Evolutionary conservation across 2,329 filamentous ascomycete genomes (phyloP), one percentile per base, ranked within the genome.

Genomic region (Talaromyces sp.): DNA sequence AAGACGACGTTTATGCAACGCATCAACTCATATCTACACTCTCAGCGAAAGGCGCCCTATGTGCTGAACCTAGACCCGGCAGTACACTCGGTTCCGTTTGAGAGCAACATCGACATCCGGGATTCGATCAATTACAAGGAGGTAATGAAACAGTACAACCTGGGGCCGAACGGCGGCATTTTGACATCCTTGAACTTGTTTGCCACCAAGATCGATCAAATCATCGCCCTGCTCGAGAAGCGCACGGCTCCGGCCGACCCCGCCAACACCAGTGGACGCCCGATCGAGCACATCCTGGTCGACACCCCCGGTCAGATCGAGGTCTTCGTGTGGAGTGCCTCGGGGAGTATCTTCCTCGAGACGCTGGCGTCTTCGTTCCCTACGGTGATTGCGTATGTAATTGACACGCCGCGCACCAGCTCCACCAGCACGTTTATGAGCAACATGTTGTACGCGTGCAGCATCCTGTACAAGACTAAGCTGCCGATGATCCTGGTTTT

Each of bases 1-100:
- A 99, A 99, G 82, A 99, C 95, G n/a, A 99, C 96, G 0, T 99
- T 99, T 73, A 98, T 99, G 93, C 93, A 98, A 75, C 88, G 95
- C 71, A 95, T 99, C 71, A 97, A 97, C 75, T 89, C 93, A 0
- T 85, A 99, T 73, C 87, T 99, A 3, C 93, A 98, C 73, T 84
- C 84, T 5, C 85, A 93, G 70, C 86, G 88, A 62, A 85, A 88
- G 19, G 88, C 92, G 1, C 95, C 96, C 4, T 99, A 99, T 75
- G 92, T 98, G 62, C 87, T 99, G 73, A 99, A 99, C 77, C 89
- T 99, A 65, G 95, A 99, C 73, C 95, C 95, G 1, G 95, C 96
- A 47, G 95, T 99, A 9, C 85, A 93, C 71, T 91, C 89, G 67
- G 90, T 97, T 7, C 95, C 96, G 3, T 99, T 97, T 73, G 93